phyloP scores from a whole-genome alignment of 2,329 filamentous ascomycete genomes.

The Phialemoniopsis sp. region DNA sequence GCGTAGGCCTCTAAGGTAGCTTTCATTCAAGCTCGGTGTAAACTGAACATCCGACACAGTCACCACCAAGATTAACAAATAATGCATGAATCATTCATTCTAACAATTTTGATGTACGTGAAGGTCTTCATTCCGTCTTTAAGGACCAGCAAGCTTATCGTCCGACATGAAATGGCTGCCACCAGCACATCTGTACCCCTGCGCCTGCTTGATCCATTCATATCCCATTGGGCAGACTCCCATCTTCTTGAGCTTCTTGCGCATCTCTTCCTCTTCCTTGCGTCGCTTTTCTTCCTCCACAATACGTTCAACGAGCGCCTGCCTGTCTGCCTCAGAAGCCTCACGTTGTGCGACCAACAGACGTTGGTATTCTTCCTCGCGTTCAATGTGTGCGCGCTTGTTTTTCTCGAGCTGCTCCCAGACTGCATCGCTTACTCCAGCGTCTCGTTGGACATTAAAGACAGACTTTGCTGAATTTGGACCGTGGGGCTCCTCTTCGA shows the following conservation, averaged over 20 bases:
- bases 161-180: constrained; percentile 53
- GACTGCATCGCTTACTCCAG: constrained; percentile 52
- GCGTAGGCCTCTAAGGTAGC: too few relatives aligned
- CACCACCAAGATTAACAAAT: too few relatives aligned
- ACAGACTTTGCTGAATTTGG: not conserved
- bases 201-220: constrained; percentile 54
- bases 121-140: too few relatives aligned
- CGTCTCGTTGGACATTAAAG: constrained; percentile 36
- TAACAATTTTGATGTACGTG: too few relatives aligned
- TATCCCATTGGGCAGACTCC: constrained; percentile 55
- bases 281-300: constrained; percentile 31
- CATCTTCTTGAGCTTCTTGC: constrained; percentile 39
- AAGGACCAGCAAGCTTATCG: constrained; percentile 17
- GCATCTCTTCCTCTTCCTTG: constrained; percentile 30
- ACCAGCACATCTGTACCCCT: constrained; percentile 59
- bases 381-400: constrained; percentile 27
- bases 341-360: constrained; percentile 12
- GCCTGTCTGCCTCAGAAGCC: constrained; percentile 20
- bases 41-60: too few relatives aligned
- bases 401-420: constrained; percentile 59
- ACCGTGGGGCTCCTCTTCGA: too few relatives aligned
- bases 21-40: too few relatives aligned
- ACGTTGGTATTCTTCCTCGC: constrained; percentile 28
- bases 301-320: constrained; percentile 29
- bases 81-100: too few relatives aligned